A percentile compares a stretch with the other conserved stretches of the same genome.
Evolutionary conservation across 495 filamentous ascomycete species (phyloP).

Genomic region (Neurospora cerealis): DNA sequence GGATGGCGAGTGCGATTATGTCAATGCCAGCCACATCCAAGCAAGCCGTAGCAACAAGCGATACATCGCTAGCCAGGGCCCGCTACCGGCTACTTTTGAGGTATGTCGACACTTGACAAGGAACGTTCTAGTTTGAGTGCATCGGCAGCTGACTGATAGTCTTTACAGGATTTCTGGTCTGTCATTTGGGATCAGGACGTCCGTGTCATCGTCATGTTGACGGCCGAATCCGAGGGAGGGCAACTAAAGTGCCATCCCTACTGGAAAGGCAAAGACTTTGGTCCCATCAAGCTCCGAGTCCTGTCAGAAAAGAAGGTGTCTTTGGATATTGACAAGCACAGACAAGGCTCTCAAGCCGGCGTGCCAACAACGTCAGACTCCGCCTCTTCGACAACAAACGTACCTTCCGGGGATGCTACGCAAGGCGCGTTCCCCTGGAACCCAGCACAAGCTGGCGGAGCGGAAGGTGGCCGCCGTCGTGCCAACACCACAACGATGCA

Average conservation of each 20-base stretch:
- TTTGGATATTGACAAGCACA: conserved; percentile 53
- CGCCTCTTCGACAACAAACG: conserved; percentile 11
- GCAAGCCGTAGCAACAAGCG: conserved; percentile 68
- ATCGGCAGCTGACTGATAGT: conserved; percentile 27
- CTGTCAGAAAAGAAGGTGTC: conserved; percentile 74
- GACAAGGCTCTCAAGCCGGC: conserved; percentile 8
- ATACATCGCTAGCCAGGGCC: conserved; percentile 94
- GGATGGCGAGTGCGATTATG: conserved; percentile 78
- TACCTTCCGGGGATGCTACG: background rate
- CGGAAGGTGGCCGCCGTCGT: conserved; percentile 26
- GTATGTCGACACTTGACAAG: conserved; percentile 40
- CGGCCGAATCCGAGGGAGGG: conserved; percentile 89
- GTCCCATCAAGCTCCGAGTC: conserved; percentile 62
- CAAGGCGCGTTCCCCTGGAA: conserved; percentile 1
- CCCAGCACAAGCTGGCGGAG: background rate
- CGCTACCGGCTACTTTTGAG: conserved; percentile 83
- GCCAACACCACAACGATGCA: conserved; percentile 33
- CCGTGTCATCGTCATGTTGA: conserved; percentile 89
- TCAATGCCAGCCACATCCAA: conserved; percentile 86
- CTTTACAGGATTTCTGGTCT: conserved; percentile 85
- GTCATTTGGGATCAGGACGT: conserved; percentile 96
- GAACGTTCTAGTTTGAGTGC: background rate
- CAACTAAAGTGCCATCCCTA: conserved; percentile 93
- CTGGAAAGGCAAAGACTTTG: conserved; percentile 76
- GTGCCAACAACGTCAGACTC: background rate